Evolutionary conservation across 2,329 filamentous ascomycete species (phyloP), one percentile per base, ranked within the genome.

Genomic region (Diaporthe capsici): DNA sequence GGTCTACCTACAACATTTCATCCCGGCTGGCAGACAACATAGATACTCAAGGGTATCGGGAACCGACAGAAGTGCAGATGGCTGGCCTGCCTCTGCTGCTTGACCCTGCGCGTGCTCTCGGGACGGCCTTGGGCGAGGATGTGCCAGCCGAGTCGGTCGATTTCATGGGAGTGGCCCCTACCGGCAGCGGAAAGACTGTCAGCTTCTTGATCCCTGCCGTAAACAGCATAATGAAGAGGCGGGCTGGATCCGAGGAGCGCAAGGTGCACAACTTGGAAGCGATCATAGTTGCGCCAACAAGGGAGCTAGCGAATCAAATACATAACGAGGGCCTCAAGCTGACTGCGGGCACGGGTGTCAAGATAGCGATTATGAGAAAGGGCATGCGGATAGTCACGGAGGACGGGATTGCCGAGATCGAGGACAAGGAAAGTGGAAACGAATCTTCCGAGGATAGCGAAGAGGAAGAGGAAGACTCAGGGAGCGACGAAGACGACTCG

Each of bases 131-230:
- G 5, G 84, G 82, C 37, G 81, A 81, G 31, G 83, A 84, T 28
- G 75, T 86, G 28, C 79, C 81, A 20, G 77, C 82, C 39, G 78
- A 77, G 79, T 68, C 83, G 17, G 87, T 96, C 6, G 93, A 99
- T 86, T 91, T 99, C 53, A 84, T 99, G 77, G 94, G 95, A 0
- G 92, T 98, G 58, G 97, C 97, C 4, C 97, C 97, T 1, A 99
- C 97, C 0, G 97, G 97, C 34, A 98, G 96, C 83, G 97, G 97
- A 60, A 99, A 99, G 87, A 99, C 97, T 0, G 87, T 99, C 78
- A 95, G 95, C 25, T 99, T 98, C 81, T 85, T 98, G 80, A 94
- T 99, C 57, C 96, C 96, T 0, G 89, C 95, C 4, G 92, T 99
- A 79, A 93, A 98, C 81, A 90, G 91, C 61, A 92, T 98, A 57